Evolutionary conservation across 805 yeast genomes (phyloP), one percentile per base, ranked within the genome.

Genomic region (Metschnikowia shivogae): DNA sequence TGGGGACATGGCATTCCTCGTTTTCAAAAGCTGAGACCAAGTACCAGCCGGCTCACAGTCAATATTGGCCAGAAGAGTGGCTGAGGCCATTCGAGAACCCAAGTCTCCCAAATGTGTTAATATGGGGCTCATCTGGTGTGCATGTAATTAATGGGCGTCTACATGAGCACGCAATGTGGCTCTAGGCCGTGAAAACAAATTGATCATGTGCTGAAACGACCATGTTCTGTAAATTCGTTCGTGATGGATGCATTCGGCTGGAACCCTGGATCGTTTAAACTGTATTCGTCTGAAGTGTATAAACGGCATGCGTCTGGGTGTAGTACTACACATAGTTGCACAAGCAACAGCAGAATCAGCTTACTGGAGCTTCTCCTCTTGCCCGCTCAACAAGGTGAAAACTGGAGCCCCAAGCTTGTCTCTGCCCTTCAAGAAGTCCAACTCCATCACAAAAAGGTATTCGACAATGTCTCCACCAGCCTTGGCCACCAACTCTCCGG

Each of bases 381-480:
- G 97, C 41, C 92, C 96, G 45, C 82, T 81, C 57, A 93, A 74
- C 53, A 93, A 77, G 36, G 99, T 93, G 75, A 80, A 90, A n/a
- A 86, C 85, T 28, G 92, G 95, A 36, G 93, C 89, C 46, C 74
- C 77, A 58, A 93, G 81, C 72, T 80, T 85, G 46, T 86, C 90
- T 69, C 96, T 82, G 55, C 99, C 99, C 62, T 89, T 84, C 64
- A 93, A 80, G 80, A 92, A 93, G 61, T 88, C 92, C 60, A 93
- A 81, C 72, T 93, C 99, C 87, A 93, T 81, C 37, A 93, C 88
- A 62, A 93, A 93, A 53, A 84, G 72, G 65, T 81, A 93, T 68
- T 89, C 96, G 42, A 84, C 63, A 43, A 90, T 77, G 48, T 83
- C 77, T 49, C 84, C 96, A 45, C 82, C 81, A 49, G 82, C 74